phyloP scores from a whole-genome alignment of 306 rosid genomes.

The Pyrus bretschneideri region DNA sequence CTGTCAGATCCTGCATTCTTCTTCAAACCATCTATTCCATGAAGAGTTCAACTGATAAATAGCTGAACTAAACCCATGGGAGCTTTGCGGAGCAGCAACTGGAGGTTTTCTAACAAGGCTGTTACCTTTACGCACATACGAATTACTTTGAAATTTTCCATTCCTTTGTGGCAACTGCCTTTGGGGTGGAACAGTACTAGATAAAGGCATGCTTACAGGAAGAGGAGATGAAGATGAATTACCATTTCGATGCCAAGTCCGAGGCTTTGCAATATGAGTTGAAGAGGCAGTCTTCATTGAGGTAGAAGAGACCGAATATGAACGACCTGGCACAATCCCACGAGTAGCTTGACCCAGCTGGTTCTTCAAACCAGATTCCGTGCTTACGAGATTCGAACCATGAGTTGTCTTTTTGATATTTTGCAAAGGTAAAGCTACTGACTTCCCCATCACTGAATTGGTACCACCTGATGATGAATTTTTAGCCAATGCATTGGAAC shows the following conservation, averaged over 20 bases:
- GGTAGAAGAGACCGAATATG: slow-evolving; percentile 24
- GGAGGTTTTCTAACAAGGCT: slow-evolving; percentile 71
- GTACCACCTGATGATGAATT: slow-evolving; percentile 9
- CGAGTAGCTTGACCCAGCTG: slow-evolving; percentile 28
- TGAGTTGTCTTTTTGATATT: slow-evolving; percentile 34
- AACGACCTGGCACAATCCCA: slow-evolving; percentile 25
- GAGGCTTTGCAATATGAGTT: slow-evolving; percentile 39
- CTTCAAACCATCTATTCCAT: slow-evolving; percentile 36
- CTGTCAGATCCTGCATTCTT: slow-evolving; percentile 33
- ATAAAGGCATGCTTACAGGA: slow-evolving; percentile 30
- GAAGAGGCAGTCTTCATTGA: slow-evolving; percentile 44
- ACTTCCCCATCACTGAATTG: slow-evolving; percentile 28
- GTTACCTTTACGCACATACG: slow-evolving; percentile 91
- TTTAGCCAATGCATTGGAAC: slow-evolving; percentile 21
- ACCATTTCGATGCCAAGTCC: slow-evolving; percentile 64
- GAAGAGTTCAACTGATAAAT: slow-evolving; percentile 29
- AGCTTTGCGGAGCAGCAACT: slow-evolving; percentile 40
- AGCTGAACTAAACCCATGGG: slow-evolving; percentile 27
- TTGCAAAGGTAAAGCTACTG: slow-evolving; percentile 33
- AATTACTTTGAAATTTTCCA: slow-evolving; percentile 48
- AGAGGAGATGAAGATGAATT: slow-evolving; percentile 26
- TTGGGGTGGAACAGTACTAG: slow-evolving; percentile 36
- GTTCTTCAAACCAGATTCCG: slow-evolving; percentile 37
- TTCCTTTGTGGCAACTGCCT: slow-evolving; percentile 39
- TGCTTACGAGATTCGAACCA: slow-evolving; percentile 17